phyloP scores from a whole-genome alignment of 1,139 yeast species.

The Candida tetrigidarum region DNA sequence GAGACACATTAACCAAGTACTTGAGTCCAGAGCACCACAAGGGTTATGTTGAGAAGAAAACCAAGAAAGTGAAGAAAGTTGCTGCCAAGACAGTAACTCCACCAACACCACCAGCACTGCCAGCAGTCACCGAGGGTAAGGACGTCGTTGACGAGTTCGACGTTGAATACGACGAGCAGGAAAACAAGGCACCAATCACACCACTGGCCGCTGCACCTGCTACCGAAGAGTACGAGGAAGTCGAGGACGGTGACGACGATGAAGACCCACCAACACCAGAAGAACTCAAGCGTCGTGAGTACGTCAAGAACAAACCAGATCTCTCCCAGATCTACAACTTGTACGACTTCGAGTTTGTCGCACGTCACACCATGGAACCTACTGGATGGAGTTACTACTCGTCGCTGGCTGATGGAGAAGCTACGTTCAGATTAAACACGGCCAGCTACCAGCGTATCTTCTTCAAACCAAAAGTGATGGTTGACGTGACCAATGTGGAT shows the following conservation, averaged over 20 bases:
- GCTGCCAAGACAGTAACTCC: not conserved
- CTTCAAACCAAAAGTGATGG: conserved; percentile 80
- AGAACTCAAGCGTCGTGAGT: conserved; percentile 31
- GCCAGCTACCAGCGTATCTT: conserved; percentile 83
- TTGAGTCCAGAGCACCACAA: conserved; percentile 34
- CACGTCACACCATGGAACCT: conserved; percentile 68
- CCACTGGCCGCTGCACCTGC: conserved; percentile 11
- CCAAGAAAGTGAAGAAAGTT: conserved; percentile 14
- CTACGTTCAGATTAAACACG: conserved; percentile 87
- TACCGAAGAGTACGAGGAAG: conserved; percentile 25
- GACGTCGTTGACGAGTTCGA: conserved; percentile 46
- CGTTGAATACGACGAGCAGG: conserved; percentile 53
- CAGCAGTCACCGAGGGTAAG: not conserved
- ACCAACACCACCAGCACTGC: conserved; percentile 9
- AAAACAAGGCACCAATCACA: conserved; percentile 31
- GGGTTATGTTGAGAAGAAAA: conserved; percentile 35
- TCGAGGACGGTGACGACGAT: conserved; percentile 32
- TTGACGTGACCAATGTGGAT: conserved; percentile 61
- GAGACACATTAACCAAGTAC: conserved; percentile 64
- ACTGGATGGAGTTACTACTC: conserved; percentile 93
- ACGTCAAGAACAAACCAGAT: conserved; percentile 56
- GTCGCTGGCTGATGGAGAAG: conserved; percentile 92
- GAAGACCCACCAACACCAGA: conserved; percentile 38
- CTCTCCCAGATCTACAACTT: conserved; percentile 68
- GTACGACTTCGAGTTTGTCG: conserved; percentile 83